Evolutionary conservation across 805 yeast genomes (phyloP), one percentile per base, ranked within the genome.

Genomic region (Maudiozyma saulgeensis): DNA sequence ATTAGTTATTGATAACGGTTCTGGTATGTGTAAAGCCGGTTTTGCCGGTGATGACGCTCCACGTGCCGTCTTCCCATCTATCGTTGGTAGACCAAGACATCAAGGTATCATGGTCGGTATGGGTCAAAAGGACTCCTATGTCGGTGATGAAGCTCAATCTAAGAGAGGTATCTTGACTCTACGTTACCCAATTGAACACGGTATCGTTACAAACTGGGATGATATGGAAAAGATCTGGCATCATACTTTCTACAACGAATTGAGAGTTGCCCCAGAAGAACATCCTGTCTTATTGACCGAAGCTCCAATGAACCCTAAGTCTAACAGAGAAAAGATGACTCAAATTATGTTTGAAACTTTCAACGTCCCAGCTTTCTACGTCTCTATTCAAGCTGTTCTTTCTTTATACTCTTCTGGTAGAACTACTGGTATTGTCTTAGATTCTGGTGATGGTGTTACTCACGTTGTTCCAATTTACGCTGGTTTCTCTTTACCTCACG

Each of bases 1-100:
- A 57, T 68, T 72, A 65, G 98, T 91, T 78, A 91, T 91, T 78
- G 99, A 91, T 75, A 91, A 91, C 79, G 99, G 99, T 80, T 93
- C 99, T 71, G 99, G 99, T 82, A 93, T 93, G 98, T 93, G 99
- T 84, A 93, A 93, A 75, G 99, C 99, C 91, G 99, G 99, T 77
- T 93, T 90, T 73, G 98, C 99, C 82, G 99, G 99, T 80, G 98
- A 93, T 72, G 99, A 93, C 79, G 98, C 98, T 60, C 99, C 99
- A 72, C 87, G 97, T 76, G 98, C 99, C 68, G 99, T 93, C 64
- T 93, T 93, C 91, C 99, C 99, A 70, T 93, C 98, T 56, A 91
- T 93, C 69, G 99, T 91, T 60, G 99, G 99, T 79, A 93, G 99
- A 80, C 98, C 99, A 80, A 90, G 96, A 83, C 99, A 93, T 75